Conservation (phyloP, 179 eudicot species). For the Carnegiea gigantea region DNA sequence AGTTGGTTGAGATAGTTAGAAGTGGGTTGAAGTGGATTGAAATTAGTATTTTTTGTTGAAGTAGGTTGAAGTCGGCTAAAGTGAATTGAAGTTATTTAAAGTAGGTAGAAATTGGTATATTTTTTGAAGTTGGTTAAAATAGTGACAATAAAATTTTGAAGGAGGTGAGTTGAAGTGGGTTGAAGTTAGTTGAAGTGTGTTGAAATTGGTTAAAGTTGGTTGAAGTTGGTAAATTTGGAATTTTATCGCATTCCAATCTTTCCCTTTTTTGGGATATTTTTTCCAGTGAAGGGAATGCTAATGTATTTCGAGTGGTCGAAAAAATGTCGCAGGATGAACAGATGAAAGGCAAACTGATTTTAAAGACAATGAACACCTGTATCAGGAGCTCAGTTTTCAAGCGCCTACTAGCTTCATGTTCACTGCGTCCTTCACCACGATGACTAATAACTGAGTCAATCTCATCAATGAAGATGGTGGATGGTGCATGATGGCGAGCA, state of each 20-base stretch:
- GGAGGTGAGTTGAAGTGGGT: too few species aligned
- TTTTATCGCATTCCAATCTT: neutral
- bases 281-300: neutral
- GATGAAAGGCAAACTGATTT: neutral
- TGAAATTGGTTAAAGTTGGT: too few species aligned
- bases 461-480: conserved; percentile 96
- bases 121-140: too few species aligned
- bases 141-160: too few species aligned
- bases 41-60: too few species aligned
- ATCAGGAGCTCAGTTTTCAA: conserved; percentile 92
- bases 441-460: conserved; percentile 97
- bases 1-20: too few species aligned
- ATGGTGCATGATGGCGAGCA: conserved; percentile 99
- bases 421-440: conserved; percentile 97
- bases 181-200: too few species aligned
- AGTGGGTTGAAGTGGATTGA: too few species aligned
- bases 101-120: too few species aligned
- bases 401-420: conserved; percentile 99
- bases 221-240: neutral
- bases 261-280: too few species aligned
- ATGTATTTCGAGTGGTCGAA: neutral
- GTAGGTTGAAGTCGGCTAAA: too few species aligned
- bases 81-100: too few species aligned
- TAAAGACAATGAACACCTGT: conserved; percentile 55
- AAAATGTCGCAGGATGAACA: neutral